phyloP scores from a whole-genome alignment of 2,329 filamentous ascomycete genomes.

The Alternaria triticina region DNA sequence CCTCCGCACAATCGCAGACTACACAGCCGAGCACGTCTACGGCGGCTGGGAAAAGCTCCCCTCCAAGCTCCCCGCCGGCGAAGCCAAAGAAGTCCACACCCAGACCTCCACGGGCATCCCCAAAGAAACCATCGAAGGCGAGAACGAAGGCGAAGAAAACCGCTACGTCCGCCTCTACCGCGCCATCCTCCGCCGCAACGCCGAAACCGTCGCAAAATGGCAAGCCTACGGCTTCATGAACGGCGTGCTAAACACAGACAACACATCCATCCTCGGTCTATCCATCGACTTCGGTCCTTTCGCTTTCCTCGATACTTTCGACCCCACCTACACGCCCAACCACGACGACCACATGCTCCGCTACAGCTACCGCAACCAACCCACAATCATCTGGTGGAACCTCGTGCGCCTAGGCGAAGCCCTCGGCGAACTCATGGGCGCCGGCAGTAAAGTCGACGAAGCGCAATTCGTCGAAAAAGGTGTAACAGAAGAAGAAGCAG shows the following conservation, averaged over 20 bases:
- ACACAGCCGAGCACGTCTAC: slow-evolving; percentile 86
- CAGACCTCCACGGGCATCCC: slow-evolving; percentile 56
- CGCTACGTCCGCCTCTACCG: slow-evolving; percentile 86
- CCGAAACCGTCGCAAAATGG: slow-evolving; percentile 87
- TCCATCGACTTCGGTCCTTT: slow-evolving; percentile 97
- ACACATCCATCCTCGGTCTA: slow-evolving; percentile 87
- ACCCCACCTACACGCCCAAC: slow-evolving; percentile 93
- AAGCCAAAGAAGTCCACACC: slow-evolving; percentile 58
- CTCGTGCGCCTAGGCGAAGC: slow-evolving; percentile 88
- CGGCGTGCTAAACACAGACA: slow-evolving; percentile 96
- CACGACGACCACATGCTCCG: slow-evolving; percentile 89
- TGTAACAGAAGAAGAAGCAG: slow-evolving; percentile 70
- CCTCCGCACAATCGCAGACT: slow-evolving; percentile 77
- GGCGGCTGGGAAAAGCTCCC: slow-evolving; percentile 87
- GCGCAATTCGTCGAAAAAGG: slow-evolving; percentile 74
- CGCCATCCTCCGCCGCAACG: slow-evolving; percentile 85
- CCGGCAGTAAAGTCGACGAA: slow-evolving; percentile 74
- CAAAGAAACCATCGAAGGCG: slow-evolving; percentile 69
- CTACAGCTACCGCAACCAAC: slow-evolving; percentile 93
- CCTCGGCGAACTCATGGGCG: slow-evolving; percentile 85
- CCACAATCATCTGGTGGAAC: slow-evolving; percentile 98
- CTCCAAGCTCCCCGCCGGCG: slow-evolving; percentile 55
- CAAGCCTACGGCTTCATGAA: slow-evolving; percentile 99
- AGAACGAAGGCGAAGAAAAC: slow-evolving; percentile 75
- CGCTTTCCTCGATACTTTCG: slow-evolving; percentile 96